phyloP scores from a whole-genome alignment of 768 basidiomycete genomes.

The Clavulina sp. region DNA sequence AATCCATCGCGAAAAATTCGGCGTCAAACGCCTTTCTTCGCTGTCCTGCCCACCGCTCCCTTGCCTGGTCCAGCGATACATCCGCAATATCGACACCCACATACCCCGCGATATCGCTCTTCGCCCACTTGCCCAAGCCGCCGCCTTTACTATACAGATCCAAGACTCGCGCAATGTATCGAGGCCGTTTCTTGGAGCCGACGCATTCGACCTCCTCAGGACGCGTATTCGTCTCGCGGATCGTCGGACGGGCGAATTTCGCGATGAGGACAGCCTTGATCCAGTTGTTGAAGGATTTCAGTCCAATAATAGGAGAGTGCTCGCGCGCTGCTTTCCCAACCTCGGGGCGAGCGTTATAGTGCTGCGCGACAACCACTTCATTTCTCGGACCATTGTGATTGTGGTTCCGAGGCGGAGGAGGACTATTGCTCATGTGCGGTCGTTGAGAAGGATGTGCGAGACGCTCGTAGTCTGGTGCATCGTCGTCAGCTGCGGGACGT shows the following conservation, averaged over 20 bases:
- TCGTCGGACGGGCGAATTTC: conserved; percentile 62
- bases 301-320: conserved; percentile 86
- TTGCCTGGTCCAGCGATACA: conserved; percentile 81
- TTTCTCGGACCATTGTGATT: too few relatives aligned
- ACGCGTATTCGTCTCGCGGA: conserved; percentile 25
- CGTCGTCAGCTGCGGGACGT: too few relatives aligned
- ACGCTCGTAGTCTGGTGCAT: too few relatives aligned
- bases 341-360: conserved; percentile 87
- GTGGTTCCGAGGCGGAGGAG: too few relatives aligned
- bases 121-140: conserved; percentile 88
- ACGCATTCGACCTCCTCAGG: conserved; percentile 9
- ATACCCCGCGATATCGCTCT: conserved; percentile 63
- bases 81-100: conserved; percentile 79
- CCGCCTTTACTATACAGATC: conserved; percentile 98
- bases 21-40: conserved; percentile 41
- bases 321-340: conserved; percentile 70
- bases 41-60: conserved; percentile 38
- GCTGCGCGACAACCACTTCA: conserved; percentile 52
- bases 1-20: conserved; percentile 72
- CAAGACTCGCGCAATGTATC: conserved; percentile 38
- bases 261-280: conserved; percentile 93
- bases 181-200: conserved; percentile 5
- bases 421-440: too few relatives aligned
- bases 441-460: too few relatives aligned
- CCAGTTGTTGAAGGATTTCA: conserved; percentile 99